Percentiles rank a stretch among this genome's conserved stretches.
phyloP scores from a whole-genome alignment of 2,329 filamentous ascomycete genomes.

The Magnaporthiopsis poae region DNA sequence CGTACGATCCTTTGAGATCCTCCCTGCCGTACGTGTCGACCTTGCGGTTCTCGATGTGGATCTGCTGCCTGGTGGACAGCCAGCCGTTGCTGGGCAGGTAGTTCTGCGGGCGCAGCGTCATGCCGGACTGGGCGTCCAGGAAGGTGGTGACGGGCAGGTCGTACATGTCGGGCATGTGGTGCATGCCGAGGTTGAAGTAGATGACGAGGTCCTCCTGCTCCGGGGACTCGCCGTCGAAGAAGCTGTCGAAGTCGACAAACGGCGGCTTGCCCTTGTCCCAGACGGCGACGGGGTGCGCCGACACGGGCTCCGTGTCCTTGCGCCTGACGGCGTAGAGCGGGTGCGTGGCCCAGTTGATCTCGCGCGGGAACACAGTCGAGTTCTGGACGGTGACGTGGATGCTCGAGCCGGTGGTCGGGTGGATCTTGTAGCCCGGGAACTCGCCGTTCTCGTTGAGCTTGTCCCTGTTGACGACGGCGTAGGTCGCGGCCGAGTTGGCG shows the following conservation, averaged over 20 bases:
- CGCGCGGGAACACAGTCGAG: conserved; percentile 2
- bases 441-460: conserved; percentile 26
- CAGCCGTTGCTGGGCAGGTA: conserved; percentile 2
- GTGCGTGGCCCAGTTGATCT: conserved; percentile 3
- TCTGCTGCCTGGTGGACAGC: conserved; percentile 3
- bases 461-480: conserved; percentile 23
- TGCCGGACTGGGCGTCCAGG: conserved; percentile 6
- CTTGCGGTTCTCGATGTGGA: neutral
- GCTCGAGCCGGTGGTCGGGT: conserved; percentile 14
- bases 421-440: conserved; percentile 27
- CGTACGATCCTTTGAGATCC: conserved; percentile 3
- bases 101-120: conserved; percentile 3
- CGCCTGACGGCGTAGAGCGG: conserved; percentile 3
- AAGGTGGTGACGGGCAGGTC: conserved; percentile 14
- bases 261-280: conserved; percentile 1
- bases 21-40: conserved; percentile 4
- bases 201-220: conserved; percentile 5
- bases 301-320: conserved; percentile 5
- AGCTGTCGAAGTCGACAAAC: conserved; percentile 3
- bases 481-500: conserved; percentile 24
- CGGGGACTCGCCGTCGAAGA: conserved; percentile 6
- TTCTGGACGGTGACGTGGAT: conserved; percentile 14
- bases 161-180: conserved; percentile 6
- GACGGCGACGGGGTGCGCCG: conserved; percentile 1
- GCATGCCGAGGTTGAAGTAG: conserved; percentile 7